A percentile compares a stretch with the other conserved stretches of the same genome.
Evolutionary conservation across 495 filamentous ascomycete species (phyloP).

Genomic region (Trichoderma parareesei): DNA sequence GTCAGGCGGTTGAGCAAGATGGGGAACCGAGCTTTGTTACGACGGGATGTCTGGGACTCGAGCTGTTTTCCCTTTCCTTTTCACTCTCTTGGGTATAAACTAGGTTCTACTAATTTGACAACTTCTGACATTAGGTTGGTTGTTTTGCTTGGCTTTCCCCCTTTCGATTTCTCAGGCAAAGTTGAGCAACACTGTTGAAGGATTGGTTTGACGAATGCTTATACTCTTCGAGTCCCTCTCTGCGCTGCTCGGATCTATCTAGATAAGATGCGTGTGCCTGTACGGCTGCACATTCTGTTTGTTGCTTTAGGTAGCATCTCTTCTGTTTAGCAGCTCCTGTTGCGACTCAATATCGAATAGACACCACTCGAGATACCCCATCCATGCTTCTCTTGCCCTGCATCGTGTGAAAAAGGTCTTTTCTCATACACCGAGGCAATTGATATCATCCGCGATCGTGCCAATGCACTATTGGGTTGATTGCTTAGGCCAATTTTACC

Average conservation of each 20-base stretch:
- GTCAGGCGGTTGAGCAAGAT: not conserved
- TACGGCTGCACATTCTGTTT: not conserved
- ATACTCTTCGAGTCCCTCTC: constrained; percentile 8
- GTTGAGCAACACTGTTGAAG: constrained; percentile 5
- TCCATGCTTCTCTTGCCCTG: not conserved
- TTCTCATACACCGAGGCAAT: too few species aligned
- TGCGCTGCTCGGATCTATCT: not conserved
- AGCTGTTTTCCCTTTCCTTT: not conserved
- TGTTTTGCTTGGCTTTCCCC: constrained; percentile 3
- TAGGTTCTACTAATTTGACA: constrained; percentile 6
- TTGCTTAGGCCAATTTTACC: not conserved
- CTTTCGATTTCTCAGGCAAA: not conserved
- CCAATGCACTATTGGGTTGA: not conserved
- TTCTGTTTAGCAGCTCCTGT: not conserved
- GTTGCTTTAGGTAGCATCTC: not conserved
- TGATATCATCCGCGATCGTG: not conserved
- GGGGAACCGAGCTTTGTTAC: not conserved
- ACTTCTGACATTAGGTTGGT: not conserved
- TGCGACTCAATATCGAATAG: not conserved
- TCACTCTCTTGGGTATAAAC: constrained; percentile 3
- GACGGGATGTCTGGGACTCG: not conserved
- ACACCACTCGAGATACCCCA: constrained; percentile 7
- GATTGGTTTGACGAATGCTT: constrained; percentile 5
- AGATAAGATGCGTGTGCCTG: constrained; percentile 1
- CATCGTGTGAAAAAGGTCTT: too few species aligned